These are phyloP conservation scores for Fraxinus velutina DNA, from an alignment of 305 asterid species.

Conservation along the genomic window DNA sequence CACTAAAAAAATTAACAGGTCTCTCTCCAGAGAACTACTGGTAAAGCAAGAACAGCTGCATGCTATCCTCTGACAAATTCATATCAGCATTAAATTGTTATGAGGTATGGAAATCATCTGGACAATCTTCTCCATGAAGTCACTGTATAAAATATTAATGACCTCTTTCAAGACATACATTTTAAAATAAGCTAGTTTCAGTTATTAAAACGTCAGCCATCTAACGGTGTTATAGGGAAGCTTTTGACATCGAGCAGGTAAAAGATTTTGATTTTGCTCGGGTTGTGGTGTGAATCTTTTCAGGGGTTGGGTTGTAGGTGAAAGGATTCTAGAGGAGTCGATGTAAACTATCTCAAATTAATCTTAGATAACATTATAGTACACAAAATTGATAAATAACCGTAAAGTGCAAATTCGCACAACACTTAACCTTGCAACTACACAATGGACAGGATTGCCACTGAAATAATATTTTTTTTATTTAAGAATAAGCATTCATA, in stretches of 20 bases:
- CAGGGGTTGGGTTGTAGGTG: neutral
- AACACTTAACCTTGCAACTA: neutral
- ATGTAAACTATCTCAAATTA: neutral
- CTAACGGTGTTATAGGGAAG: neutral
- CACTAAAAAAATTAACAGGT: neutral
- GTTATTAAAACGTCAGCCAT: neutral
- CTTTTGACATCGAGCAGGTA: neutral
- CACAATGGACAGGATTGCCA: neutral
- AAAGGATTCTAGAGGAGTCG: neutral
- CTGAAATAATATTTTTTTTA: too few relatives aligned
- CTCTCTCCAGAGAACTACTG: neutral
- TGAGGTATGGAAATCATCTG: neutral
- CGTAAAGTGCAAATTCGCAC: neutral
- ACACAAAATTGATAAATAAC: neutral
- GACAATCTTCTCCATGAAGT: neutral
- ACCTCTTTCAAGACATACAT: neutral
- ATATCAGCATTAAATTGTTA: neutral
- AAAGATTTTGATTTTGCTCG: neutral
- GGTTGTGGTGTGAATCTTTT: neutral
- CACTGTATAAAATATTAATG: neutral
- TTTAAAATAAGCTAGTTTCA: neutral
- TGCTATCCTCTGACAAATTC: neutral
- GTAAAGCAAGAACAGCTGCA: neutral
- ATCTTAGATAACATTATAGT: neutral
- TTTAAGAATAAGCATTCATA: neutral